Base-by-base conservation (phyloP, 495 filamentous ascomycete genomes). In the Cercophora scortea region DNA sequence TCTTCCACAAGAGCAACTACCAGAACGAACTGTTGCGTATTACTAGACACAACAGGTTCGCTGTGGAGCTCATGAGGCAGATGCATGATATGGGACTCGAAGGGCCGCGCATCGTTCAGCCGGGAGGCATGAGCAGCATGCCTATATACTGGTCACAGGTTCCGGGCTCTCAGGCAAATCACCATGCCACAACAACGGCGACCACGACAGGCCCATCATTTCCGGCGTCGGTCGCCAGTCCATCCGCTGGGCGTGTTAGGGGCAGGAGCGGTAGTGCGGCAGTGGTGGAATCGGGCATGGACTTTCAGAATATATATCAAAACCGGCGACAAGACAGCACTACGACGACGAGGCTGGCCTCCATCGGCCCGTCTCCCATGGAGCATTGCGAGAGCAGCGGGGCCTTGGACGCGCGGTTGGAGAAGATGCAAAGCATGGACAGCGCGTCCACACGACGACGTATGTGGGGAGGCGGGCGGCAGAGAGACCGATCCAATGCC, bases 11-110 rank as follows among this genome's bases (percentile, higher is more conserved):
- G 65, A 89, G 86, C 47, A 95, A 78, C 57, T 83, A 74, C 62
- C 91, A 96, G 61, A 96, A 96, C 69, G 93, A 98, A 62, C 77
- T 92, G 42, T 76, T 96, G 18, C 89, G 93, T 65, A 78, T 98
- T 2, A 86, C 84, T 53, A 81, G 93, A 13, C 87, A 91, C 50
- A 98, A 98, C 72, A 94, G 90, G 65, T 95, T 96, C 70, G 92
- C 94, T 56, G 90, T 87, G 56, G 91, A 93, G 55, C 67, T 98
- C 59, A 96, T 96, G 93, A 73, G 85, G 45, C 79, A 86, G 42
- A 87, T 96, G 66, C 66, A 74, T 2, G 88, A 93, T 58, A 82
- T 91, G 52, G 89, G 89, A 56, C 91, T 96, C 62, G 88, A 95
- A 76, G 89, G 89, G 36, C 90, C 90, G 40, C 81, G 82, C 58